These are phyloP conservation scores for Claviceps purpurea DNA, from an alignment of 2,329 filamentous ascomycete species.

Conservation along the genomic window DNA sequence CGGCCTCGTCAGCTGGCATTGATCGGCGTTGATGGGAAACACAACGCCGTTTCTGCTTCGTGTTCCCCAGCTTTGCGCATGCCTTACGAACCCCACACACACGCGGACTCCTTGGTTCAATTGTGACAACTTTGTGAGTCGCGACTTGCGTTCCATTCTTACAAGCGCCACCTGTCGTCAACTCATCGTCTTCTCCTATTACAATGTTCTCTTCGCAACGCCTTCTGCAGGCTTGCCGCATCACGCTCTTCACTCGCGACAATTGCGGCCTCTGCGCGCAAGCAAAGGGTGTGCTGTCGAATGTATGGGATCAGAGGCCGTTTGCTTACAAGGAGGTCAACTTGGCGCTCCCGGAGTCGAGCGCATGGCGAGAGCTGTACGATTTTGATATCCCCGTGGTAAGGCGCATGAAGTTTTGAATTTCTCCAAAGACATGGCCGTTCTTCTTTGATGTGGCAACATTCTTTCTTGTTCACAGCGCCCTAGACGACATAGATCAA, in stretches of 20 bases:
- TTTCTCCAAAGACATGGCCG: background rate
- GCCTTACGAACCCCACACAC: background rate
- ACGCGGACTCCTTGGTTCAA: background rate
- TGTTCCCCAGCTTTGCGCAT: background rate
- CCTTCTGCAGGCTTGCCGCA: conserved; percentile 43
- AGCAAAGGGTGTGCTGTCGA: conserved; percentile 53
- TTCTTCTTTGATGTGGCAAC: background rate
- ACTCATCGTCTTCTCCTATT: background rate
- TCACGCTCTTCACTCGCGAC: conserved; percentile 63
- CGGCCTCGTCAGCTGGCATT: background rate
- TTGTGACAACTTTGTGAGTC: background rate
- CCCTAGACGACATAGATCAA: background rate
- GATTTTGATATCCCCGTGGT: conserved; percentile 76
- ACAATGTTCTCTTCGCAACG: conserved; percentile 38
- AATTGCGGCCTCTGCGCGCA: conserved; percentile 59
- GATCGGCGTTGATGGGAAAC: background rate
- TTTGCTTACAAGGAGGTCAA: conserved; percentile 61
- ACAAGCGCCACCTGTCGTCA: background rate
- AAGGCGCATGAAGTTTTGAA: conserved; percentile 8
- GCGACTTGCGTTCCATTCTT: too few species aligned
- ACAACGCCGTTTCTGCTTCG: background rate
- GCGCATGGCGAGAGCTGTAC: conserved; percentile 59
- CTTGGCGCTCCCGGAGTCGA: conserved; percentile 48
- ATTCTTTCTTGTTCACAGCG: too few species aligned
- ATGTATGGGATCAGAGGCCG: conserved; percentile 51